Evolutionary conservation across 2,329 filamentous ascomycete genomes (phyloP).

Genomic region (Ophiostoma australiae): DNA sequence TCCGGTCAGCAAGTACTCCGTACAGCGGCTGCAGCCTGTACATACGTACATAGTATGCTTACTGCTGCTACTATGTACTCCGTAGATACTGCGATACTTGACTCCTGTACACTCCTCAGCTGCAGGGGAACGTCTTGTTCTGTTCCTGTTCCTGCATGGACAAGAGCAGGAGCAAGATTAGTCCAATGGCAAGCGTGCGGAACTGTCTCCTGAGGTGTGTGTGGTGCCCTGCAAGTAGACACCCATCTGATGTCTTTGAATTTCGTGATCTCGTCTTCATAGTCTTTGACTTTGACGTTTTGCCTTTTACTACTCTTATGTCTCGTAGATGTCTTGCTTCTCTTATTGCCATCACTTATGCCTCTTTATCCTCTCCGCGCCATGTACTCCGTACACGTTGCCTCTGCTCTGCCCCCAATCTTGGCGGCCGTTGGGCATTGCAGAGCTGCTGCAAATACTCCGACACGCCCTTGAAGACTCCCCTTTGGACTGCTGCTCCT

Average conservation of each 20-base stretch:
- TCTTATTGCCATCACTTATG: background rate
- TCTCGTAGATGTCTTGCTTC: no score
- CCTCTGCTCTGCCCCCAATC: background rate
- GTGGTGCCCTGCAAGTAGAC: no score
- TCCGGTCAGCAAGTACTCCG: background rate
- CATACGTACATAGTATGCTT: background rate
- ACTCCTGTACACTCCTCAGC: background rate
- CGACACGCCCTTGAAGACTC: background rate
- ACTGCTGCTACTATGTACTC: background rate
- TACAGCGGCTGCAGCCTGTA: background rate
- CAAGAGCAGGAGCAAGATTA: background rate
- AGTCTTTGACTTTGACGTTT: background rate
- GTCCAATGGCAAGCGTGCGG: background rate
- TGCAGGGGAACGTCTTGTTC: background rate
- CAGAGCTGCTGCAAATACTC: background rate
- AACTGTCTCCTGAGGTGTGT: background rate
- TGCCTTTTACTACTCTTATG: background rate
- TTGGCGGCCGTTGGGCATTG: slow-evolving; percentile 3
- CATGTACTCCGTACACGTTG: background rate
- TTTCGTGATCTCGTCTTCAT: background rate
- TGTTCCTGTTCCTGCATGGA: slow-evolving; percentile 13
- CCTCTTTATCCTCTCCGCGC: background rate
- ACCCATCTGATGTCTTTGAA: background rate
- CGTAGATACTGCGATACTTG: background rate
- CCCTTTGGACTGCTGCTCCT: background rate